Evolutionary conservation across 78 protist species (phyloP), one percentile per base, ranked within the genome.

Genomic region (Dictyostelium citrinum): DNA sequence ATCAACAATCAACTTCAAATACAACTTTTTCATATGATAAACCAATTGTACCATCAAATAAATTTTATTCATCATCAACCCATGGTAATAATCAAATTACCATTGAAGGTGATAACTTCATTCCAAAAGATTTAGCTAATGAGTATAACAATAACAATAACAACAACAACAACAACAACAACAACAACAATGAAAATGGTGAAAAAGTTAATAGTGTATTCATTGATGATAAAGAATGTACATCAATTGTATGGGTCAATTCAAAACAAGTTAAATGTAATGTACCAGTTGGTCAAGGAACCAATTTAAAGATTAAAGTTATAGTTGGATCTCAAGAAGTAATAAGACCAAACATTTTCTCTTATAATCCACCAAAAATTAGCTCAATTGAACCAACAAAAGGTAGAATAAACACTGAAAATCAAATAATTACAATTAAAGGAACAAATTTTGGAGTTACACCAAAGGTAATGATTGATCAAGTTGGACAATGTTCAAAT

Each of bases 291-390:
- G 91, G 91, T 49, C 20, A 22, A 24, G 91, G 91, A 20, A 75
- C 55, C 51, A 71, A 84, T 22, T 33, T 72, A 35, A 27, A 37
- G 3, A 58, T 84, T 39, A 31, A 71, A n/a, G 82, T 84, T 7
- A 75, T 39, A 4, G 91, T 84, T 75, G 91, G 83, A 16, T 29
- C 60, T 4, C 91, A 84, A 84, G 39, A 17, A 5, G 16, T 14
- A 14, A 24, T 33, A 31, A n/a, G 17, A 22, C 24, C 61, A 22
- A 33, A 35, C 2, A 49, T 45, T 5, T 84, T 84, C 75, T 55
- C 91, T n/a, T 84, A 84, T 39, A 37, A 75, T n/a, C 51, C 70
- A 46, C 91, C 91, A 84, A 58, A 20, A 5, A 12, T 84, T 6
- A 20, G 2, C 16, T 49, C 51, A 16, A 75, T 84, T 41, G 11